Evolutionary conservation across 2,329 filamentous ascomycete genomes (phyloP).

Genomic region (Teratosphaeria zuluensis): DNA sequence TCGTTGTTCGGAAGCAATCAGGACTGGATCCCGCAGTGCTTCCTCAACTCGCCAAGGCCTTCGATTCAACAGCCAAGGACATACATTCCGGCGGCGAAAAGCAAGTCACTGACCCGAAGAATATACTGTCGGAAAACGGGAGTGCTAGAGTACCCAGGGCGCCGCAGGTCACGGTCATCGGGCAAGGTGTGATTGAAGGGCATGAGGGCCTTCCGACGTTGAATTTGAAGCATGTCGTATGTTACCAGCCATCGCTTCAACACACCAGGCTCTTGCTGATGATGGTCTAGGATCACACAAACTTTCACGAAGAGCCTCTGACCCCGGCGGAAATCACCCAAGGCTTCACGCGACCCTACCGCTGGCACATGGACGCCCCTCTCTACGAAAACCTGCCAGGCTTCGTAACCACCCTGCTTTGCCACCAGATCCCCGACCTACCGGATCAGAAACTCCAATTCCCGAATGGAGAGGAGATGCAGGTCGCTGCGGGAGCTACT

Average conservation of each 20-base stretch:
- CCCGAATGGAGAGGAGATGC: slow-evolving; percentile 8
- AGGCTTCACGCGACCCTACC: slow-evolving; percentile 19
- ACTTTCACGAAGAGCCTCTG: neutral
- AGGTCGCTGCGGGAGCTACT: slow-evolving; percentile 17
- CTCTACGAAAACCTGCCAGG: slow-evolving; percentile 22
- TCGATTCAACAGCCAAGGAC: slow-evolving; percentile 10
- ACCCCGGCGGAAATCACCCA: neutral
- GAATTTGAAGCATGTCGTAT: slow-evolving; percentile 12
- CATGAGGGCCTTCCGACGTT: slow-evolving; percentile 11
- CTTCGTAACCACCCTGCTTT: slow-evolving; percentile 19
- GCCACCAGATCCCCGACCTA: slow-evolving; percentile 13
- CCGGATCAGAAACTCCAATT: slow-evolving; percentile 19
- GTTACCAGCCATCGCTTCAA: too few species aligned
- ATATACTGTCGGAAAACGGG: neutral
- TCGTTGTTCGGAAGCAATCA: slow-evolving; percentile 11
- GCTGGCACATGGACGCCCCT: slow-evolving; percentile 25
- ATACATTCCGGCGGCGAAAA: slow-evolving; percentile 14
- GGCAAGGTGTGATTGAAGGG: slow-evolving; percentile 9
- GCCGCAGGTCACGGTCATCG: slow-evolving; percentile 14
- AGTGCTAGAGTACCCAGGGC: slow-evolving; percentile 4
- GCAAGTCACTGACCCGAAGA: slow-evolving; percentile 9
- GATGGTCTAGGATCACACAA: neutral
- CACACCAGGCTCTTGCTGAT: neutral
- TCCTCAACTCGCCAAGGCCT: slow-evolving; percentile 9
- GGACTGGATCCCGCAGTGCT: slow-evolving; percentile 10